Evolutionary conservation across 768 basidiomycete species (phyloP).

Genomic region (Butyriboletus loyo): DNA sequence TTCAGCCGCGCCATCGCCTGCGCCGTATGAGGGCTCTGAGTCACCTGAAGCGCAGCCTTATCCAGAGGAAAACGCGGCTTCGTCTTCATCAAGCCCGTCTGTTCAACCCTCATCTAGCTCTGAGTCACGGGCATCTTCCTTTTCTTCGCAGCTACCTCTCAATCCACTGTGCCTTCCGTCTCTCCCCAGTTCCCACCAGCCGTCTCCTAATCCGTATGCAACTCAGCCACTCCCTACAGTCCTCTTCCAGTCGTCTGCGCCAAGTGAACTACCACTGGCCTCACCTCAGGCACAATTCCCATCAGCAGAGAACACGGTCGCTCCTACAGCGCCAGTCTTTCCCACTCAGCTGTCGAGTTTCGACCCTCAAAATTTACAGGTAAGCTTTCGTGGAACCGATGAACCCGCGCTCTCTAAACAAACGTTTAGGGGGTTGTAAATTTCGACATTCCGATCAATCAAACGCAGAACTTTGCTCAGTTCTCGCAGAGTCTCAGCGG

Average conservation of each 20-base stretch:
- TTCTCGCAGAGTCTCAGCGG: not conserved
- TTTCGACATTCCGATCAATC: slow-evolving; percentile 12
- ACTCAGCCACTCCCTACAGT: slow-evolving; percentile 3
- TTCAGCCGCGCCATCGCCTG: slow-evolving; percentile 50
- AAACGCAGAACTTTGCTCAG: slow-evolving; percentile 4
- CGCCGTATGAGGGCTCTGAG: slow-evolving; percentile 10
- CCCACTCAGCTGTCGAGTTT: not conserved
- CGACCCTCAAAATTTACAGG: slow-evolving; percentile 10
- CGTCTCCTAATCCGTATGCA: slow-evolving; percentile 9
- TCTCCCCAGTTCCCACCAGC: slow-evolving; percentile 11
- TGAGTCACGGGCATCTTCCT: slow-evolving; percentile 19
- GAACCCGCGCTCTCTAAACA: not conserved
- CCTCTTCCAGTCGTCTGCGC: slow-evolving; percentile 1
- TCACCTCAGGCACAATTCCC: slow-evolving; percentile 2
- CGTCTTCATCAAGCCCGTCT: slow-evolving; percentile 15
- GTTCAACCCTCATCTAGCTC: slow-evolving; percentile 6
- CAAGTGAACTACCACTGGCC: not conserved
- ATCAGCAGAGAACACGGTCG: not conserved
- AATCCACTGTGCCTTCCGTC: not conserved
- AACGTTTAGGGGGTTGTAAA: slow-evolving; percentile 9
- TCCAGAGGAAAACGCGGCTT: slow-evolving; percentile 9
- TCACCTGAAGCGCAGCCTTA: slow-evolving; percentile 9
- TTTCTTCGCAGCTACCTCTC: slow-evolving; percentile 7
- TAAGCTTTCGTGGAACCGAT: not conserved
- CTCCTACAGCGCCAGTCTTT: not conserved